Evolutionary conservation across 2,329 filamentous ascomycete species (phyloP).

Genomic region (Corinectria fuckeliana): DNA sequence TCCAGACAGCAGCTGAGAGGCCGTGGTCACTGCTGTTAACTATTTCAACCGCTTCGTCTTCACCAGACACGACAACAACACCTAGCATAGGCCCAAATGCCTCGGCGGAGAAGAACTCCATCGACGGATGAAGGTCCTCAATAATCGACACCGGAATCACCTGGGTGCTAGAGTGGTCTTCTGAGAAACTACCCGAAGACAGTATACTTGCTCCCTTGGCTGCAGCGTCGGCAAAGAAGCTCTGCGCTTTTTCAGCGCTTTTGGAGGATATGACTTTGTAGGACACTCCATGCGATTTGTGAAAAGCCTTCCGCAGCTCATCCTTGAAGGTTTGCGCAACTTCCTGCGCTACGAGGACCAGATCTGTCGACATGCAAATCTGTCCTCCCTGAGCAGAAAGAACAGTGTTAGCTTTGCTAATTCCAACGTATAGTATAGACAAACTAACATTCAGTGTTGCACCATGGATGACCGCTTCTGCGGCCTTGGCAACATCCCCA

Average conservation of each 20-base stretch:
- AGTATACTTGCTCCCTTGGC: not conserved
- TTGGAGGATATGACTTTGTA: not conserved
- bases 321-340: not conserved
- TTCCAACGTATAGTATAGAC: not conserved
- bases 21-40: not conserved
- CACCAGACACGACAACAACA: not conserved
- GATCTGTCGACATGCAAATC: not conserved
- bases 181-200: not conserved
- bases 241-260: not conserved
- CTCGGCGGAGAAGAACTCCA: not conserved
- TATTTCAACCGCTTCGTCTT: not conserved
- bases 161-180: not conserved
- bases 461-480: conserved; percentile 40
- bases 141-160: not conserved
- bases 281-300: not conserved
- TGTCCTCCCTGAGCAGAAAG: not conserved
- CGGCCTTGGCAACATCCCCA: conserved; percentile 47
- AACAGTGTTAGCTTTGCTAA: not conserved
- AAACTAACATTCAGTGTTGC: not conserved
- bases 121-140: not conserved
- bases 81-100: not conserved
- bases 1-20: not conserved
- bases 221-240: not conserved
- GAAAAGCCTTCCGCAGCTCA: not conserved
- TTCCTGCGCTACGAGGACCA: not conserved